Base-by-base conservation (phyloP, 1,139 yeast genomes). In the Blastobotrys buckinghamii region DNA sequence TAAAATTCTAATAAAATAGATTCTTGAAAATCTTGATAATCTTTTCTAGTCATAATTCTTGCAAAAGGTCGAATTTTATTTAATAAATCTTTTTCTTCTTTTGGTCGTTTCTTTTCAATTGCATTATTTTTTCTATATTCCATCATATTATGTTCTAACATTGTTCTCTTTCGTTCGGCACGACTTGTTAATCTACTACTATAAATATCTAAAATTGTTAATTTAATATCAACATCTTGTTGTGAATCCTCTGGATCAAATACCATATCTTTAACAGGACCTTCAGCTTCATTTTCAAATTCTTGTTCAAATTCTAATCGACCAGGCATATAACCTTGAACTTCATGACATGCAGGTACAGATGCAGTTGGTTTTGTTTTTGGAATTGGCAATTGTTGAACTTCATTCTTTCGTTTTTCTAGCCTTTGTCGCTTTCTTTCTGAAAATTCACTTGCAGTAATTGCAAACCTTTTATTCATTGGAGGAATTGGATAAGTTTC, bases 251-350 rank as follows among this genome's bases (percentile, higher is more conserved):
- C 97, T 0, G 94, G 88, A 60, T 92, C 97, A 62, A 94, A 92
- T 7, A 84, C 78, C 92, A 92, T 87, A 64, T 94, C 98, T 64
- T 92, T 94, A 35, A 92, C 88, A 0, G 95, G 82, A 49, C 84
- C 75, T 67, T 92, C 99, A 0, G 98, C 98, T 47, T 92, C 99
- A 62, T 92, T 92, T 64, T 94, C 98, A 37, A 86, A 89, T 65
- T 92, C 99, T 52, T 84, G 87, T 62, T 92, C 99, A 67, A 92
- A 92, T 65, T 92, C 99, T 55, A 92, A 73, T 60, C 98, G 79
- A 43, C 98, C 99, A 34, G 99, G 99, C 99, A 94, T 92, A 65
- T 83, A 92, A 2, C 97, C 97, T 67, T 92, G 97, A 53, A 92
- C 81, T 62, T 94, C 97, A 63, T 94, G 97, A 70, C 97, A 90